Percentiles rank a stretch among this genome's conserved stretches.
Conservation (phyloP, 2,329 filamentous ascomycete genomes). For the Ophiocordyceps camponoti-saundersi region DNA sequence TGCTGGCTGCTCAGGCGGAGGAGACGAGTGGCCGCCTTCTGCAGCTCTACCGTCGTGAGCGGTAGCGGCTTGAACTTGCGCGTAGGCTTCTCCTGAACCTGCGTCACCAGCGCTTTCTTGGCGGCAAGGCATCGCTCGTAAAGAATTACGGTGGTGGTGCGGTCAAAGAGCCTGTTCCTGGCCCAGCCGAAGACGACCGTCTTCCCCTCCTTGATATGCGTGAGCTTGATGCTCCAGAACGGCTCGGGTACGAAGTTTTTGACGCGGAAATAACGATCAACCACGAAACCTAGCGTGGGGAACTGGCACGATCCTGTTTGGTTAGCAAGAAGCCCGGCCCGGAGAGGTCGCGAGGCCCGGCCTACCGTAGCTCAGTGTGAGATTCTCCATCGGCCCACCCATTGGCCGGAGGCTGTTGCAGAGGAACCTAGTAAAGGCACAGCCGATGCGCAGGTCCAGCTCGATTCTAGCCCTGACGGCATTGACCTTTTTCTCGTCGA, state of each 20-base stretch:
- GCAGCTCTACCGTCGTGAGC: conserved; percentile 86
- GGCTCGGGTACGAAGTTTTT: conserved; percentile 82
- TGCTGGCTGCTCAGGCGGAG: conserved; percentile 80
- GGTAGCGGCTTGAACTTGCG: conserved; percentile 90
- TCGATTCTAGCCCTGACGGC: conserved; percentile 84
- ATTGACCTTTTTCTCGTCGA: conserved; percentile 75
- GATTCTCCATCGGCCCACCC: conserved; percentile 46
- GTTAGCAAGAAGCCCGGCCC: conserved; percentile 2
- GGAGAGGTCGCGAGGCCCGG: background rate
- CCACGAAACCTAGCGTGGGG: conserved; percentile 88
- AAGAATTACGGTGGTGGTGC: conserved; percentile 61
- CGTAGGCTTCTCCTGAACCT: conserved; percentile 79
- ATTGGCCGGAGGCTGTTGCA: conserved; percentile 62
- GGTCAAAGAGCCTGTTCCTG: conserved; percentile 72
- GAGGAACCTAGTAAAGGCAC: conserved; percentile 78
- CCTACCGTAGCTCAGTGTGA: conserved; percentile 67
- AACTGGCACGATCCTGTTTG: conserved; percentile 74
- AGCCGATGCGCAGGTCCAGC: conserved; percentile 81
- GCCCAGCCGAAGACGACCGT: conserved; percentile 75
- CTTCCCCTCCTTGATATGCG: conserved; percentile 59
- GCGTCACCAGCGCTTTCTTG: conserved; percentile 62
- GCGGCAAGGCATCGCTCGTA: conserved; percentile 73
- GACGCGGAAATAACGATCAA: conserved; percentile 88
- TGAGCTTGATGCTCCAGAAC: conserved; percentile 86
- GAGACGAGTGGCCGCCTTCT: conserved; percentile 84